phyloP scores from a whole-genome alignment of 345 rosid species.

The Linum lewisii region DNA sequence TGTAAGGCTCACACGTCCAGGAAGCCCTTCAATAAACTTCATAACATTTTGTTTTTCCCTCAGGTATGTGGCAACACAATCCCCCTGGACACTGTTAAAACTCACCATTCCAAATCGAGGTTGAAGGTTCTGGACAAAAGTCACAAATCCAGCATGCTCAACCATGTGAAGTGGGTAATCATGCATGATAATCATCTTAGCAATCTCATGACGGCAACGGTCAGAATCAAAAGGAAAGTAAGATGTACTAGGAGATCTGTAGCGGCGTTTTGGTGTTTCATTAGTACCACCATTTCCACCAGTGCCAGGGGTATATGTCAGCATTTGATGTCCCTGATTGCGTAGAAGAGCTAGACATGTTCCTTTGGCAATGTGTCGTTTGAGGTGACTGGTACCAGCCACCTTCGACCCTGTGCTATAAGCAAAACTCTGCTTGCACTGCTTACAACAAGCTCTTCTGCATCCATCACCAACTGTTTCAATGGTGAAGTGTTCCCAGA shows the following conservation, averaged over 20 bases:
- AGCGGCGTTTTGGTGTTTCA: constrained; percentile 60
- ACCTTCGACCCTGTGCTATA: constrained; percentile 90
- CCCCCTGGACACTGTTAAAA: constrained; percentile 79
- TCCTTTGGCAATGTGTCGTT: constrained; percentile 87
- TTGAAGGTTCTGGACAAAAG: constrained; percentile 70
- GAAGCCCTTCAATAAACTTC: constrained; percentile 54
- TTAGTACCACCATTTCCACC: constrained; percentile 28
- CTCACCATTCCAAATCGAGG: constrained; percentile 60
- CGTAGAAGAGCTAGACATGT: constrained; percentile 63
- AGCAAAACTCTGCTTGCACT: constrained; percentile 96
- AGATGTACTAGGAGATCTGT: constrained; percentile 38
- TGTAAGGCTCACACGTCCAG: constrained; percentile 70
- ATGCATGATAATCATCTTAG: constrained; percentile 78
- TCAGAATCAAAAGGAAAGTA: constrained; percentile 60
- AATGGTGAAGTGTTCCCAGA: constrained; percentile 88
- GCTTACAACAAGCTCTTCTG: constrained; percentile 85
- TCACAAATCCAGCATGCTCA: constrained; percentile 65
- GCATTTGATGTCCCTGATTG: constrained; percentile 31
- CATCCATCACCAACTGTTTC: constrained; percentile 56
- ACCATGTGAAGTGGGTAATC: constrained; percentile 91
- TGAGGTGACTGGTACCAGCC: constrained; percentile 93
- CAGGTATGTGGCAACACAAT: constrained; percentile 76
- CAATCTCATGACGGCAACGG: constrained; percentile 66
- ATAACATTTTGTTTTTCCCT: constrained; percentile 71
- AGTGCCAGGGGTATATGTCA: constrained; percentile 33